Percentiles rank a stretch among this genome's conserved stretches.
phyloP scores from a whole-genome alignment of 2,329 filamentous ascomycete genomes.

The Sporothrix inflata region DNA sequence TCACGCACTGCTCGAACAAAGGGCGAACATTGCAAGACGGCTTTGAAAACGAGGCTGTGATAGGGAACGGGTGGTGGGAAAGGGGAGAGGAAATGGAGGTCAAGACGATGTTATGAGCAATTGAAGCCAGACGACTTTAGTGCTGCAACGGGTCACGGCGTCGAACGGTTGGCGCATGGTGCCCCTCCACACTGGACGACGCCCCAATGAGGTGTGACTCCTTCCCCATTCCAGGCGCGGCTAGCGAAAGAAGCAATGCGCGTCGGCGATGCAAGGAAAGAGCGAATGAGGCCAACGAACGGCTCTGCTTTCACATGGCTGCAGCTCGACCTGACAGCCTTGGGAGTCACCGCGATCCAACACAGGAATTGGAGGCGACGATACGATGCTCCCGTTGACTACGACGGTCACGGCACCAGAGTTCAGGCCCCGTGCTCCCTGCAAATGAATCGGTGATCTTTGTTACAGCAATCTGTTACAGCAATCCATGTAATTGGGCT shows the following conservation, averaged over 20 bases:
- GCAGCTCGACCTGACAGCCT: background rate
- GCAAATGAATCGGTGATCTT: background rate
- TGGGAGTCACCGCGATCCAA: background rate
- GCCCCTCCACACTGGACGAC: slow-evolving; percentile 1
- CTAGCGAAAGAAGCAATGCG: background rate
- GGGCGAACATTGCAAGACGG: slow-evolving; percentile 10
- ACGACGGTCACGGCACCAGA: background rate
- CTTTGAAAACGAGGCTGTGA: background rate
- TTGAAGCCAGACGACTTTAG: slow-evolving; percentile 5
- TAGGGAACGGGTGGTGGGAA: background rate
- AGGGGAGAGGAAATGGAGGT: background rate
- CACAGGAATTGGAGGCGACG: too few relatives aligned
- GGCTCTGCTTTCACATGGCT: background rate
- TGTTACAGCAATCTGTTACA: background rate
- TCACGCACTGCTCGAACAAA: slow-evolving; percentile 3
- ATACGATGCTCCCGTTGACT: background rate
- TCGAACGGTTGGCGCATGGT: background rate
- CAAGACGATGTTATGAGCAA: background rate
- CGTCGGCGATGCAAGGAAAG: slow-evolving; percentile 4
- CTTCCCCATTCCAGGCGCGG: slow-evolving; percentile 16
- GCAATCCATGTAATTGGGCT: background rate
- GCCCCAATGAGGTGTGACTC: slow-evolving; percentile 22
- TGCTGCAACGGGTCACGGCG: background rate
- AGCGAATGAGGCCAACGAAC: background rate
- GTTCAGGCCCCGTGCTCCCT: background rate